Percentiles rank a stretch among this genome's conserved stretches.
phyloP scores from a whole-genome alignment of 495 filamentous ascomycete species.

The Tuber indicum region DNA sequence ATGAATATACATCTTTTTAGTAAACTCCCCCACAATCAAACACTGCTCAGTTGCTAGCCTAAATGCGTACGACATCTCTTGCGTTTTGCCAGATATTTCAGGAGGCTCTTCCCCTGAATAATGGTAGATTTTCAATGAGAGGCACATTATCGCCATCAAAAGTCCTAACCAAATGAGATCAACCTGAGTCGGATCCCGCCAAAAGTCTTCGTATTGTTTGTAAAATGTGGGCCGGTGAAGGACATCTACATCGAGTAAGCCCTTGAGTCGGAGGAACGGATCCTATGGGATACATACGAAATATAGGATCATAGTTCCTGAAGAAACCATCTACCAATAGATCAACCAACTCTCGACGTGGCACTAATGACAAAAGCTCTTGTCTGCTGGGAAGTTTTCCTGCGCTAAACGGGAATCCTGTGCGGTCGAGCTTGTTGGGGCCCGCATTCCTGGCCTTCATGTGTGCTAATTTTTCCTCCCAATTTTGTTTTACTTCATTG shows the following conservation, averaged over 20 bases:
- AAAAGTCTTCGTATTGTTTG: slow-evolving; percentile 77
- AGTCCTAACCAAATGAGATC: slow-evolving; percentile 84
- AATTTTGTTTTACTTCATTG: slow-evolving; percentile 59
- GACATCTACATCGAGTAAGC: slow-evolving; percentile 54
- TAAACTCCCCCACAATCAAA: slow-evolving; percentile 79
- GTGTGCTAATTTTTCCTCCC: slow-evolving; percentile 52
- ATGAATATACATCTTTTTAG: slow-evolving; percentile 66
- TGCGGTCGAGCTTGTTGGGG: slow-evolving; percentile 28
- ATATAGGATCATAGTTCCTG: slow-evolving; percentile 63
- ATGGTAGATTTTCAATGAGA: slow-evolving; percentile 87
- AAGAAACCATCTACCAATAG: slow-evolving; percentile 70
- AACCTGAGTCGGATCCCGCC: slow-evolving; percentile 73
- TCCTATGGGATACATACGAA: slow-evolving; percentile 51
- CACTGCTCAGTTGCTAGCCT: slow-evolving; percentile 79
- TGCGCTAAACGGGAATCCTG: slow-evolving; percentile 58
- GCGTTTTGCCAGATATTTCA: slow-evolving; percentile 63
- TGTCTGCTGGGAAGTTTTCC: slow-evolving; percentile 58
- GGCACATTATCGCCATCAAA: slow-evolving; percentile 76
- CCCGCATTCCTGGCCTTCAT: slow-evolving; percentile 41
- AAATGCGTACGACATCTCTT: slow-evolving; percentile 74
- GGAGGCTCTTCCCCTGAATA: slow-evolving; percentile 85
- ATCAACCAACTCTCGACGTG: slow-evolving; percentile 65
- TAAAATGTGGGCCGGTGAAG: slow-evolving; percentile 84
- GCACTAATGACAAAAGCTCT: slow-evolving; percentile 73
- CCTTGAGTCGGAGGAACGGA: slow-evolving; percentile 44